Evolutionary conservation across 2,329 filamentous ascomycete genomes (phyloP).

Genomic region (Fusarium citri): DNA sequence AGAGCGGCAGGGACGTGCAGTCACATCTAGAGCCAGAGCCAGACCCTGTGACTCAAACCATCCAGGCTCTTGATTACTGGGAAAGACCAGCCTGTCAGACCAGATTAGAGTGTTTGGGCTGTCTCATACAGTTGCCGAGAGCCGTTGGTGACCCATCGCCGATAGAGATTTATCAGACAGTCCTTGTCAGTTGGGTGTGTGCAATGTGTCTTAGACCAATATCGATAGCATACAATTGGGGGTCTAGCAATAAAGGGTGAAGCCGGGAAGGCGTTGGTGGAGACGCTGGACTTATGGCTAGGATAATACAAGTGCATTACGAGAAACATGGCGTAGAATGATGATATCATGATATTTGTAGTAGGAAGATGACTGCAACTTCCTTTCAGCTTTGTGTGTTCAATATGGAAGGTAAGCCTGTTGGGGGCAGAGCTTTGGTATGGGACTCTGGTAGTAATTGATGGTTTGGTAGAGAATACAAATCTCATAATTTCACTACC

Average conservation of each 20-base stretch:
- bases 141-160: not conserved
- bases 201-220: not conserved
- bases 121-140: not conserved
- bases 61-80: not conserved
- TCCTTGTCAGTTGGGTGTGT: not conserved
- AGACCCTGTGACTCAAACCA: not conserved
- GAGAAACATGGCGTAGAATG: not conserved
- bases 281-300: not conserved
- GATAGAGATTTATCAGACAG: not conserved
- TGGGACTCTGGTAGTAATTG: not conserved
- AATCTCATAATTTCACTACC: not conserved
- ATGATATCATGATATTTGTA: not conserved
- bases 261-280: not conserved
- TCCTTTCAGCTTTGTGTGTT: not conserved
- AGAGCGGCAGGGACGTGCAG: not conserved
- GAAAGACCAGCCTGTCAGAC: not conserved
- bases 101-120: not conserved
- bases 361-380: not conserved
- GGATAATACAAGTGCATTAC: not conserved
- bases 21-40: not conserved
- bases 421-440: not conserved
- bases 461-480: not conserved
- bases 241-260: not conserved
- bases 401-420: not conserved
- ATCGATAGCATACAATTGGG: not conserved